Conservation (phyloP, 768 basidiomycete species). For the Amanita inopinata region DNA sequence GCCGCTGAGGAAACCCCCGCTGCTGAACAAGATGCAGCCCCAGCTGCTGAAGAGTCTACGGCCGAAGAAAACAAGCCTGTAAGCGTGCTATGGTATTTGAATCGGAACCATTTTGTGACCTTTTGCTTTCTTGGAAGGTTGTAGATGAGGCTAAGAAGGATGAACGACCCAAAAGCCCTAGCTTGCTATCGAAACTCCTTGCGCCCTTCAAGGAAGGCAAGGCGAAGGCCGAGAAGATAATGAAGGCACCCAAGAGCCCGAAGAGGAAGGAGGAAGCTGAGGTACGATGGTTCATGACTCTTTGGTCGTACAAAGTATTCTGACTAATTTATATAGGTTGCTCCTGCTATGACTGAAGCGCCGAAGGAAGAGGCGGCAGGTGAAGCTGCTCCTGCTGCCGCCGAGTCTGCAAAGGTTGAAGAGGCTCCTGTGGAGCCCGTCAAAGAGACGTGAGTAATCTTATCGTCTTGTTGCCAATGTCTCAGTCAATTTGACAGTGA, state of each 20-base stretch:
- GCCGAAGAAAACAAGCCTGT: slow-evolving; percentile 36
- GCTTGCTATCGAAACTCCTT: slow-evolving; percentile 68
- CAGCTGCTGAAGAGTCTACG: slow-evolving; percentile 20
- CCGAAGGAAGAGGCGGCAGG: slow-evolving; percentile 34
- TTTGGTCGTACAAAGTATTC: too few species aligned
- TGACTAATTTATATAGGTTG: too few species aligned
- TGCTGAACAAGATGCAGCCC: slow-evolving; percentile 14
- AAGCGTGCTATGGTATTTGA: slow-evolving; percentile 13
- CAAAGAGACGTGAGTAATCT: slow-evolving; percentile 57
- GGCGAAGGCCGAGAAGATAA: slow-evolving; percentile 50
- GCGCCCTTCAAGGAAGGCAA: slow-evolving; percentile 70
- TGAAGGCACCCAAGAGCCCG: slow-evolving; percentile 61
- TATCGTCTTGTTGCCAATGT: neutral
- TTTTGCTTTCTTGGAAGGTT: slow-evolving; percentile 20
- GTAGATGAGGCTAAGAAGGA: slow-evolving; percentile 63
- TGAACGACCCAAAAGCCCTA: slow-evolving; percentile 73
- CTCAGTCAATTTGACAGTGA: slow-evolving; percentile 26
- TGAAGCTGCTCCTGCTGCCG: slow-evolving; percentile 30
- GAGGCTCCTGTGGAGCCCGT: slow-evolving; percentile 45
- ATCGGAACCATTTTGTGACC: slow-evolving; percentile 8
- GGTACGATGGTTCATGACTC: too few species aligned
- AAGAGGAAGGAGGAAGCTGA: slow-evolving; percentile 71
- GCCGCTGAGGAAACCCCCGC: slow-evolving; percentile 16
- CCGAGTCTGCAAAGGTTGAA: slow-evolving; percentile 29
- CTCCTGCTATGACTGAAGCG: slow-evolving; percentile 28